Evolutionary conservation across 1,284 basidiomycete genomes (phyloP).

Genomic region (Afroboletus lepidellus): DNA sequence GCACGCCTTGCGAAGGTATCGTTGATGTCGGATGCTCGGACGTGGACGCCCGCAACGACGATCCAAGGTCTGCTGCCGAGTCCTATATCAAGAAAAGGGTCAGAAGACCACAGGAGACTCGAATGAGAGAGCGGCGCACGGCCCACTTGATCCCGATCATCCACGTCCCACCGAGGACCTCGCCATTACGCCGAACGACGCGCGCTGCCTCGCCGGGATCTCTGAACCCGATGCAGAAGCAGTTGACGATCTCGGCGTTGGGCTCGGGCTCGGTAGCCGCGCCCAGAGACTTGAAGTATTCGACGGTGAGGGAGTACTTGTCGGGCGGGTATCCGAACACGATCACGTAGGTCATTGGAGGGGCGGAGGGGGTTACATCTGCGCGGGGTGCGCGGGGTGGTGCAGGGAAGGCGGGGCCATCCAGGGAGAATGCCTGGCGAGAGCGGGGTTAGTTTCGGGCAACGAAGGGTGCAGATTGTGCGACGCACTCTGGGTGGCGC

Average conservation of each 20-base stretch:
- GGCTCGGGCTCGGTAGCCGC: conserved; percentile 63
- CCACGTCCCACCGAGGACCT: conserved; percentile 67
- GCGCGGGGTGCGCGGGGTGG: conserved; percentile 34
- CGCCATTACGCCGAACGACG: conserved; percentile 76
- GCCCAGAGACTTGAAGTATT: conserved; percentile 70
- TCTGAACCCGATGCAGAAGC: conserved; percentile 69
- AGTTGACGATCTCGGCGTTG: conserved; percentile 62
- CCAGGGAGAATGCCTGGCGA: conserved; percentile 26
- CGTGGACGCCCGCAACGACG: conserved; percentile 25
- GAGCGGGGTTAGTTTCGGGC: not conserved
- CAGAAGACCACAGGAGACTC: not conserved
- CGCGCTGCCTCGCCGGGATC: conserved; percentile 69
- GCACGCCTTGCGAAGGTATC: conserved; percentile 25
- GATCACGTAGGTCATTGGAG: conserved; percentile 52
- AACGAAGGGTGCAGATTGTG: not conserved
- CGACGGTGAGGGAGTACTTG: conserved; percentile 64
- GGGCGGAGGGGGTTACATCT: conserved; percentile 29
- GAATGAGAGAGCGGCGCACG: conserved; percentile 41
- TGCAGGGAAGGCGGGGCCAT: conserved; percentile 18
- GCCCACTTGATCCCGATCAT: conserved; percentile 84
- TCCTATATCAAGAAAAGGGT: conserved; percentile 47
- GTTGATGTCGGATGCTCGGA: conserved; percentile 31
- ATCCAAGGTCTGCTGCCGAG: conserved; percentile 54
- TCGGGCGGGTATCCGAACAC: conserved; percentile 77
- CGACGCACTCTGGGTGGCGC: conserved; percentile 35